Conservation (phyloP, 768 basidiomycete genomes). For the Antrodiella citrinella region DNA sequence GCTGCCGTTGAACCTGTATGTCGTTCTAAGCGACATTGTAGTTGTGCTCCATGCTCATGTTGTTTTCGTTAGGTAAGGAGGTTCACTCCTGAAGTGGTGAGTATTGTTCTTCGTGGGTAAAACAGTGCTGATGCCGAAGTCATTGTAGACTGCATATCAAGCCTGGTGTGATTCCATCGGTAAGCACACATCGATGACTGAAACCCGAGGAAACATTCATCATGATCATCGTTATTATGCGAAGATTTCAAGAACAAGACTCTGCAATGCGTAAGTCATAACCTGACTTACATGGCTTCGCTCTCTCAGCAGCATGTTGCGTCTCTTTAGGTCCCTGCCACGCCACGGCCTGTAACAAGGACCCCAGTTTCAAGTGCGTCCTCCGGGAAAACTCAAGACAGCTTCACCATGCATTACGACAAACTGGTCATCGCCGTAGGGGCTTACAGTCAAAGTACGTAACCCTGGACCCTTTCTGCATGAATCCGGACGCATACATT, state of each 20-base stretch:
- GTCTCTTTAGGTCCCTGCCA: conserved; percentile 61
- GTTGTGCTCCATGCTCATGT: not conserved
- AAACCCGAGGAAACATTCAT: no score
- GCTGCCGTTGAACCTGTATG: conserved; percentile 75
- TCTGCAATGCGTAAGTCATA: conserved; percentile 47
- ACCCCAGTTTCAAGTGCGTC: not conserved
- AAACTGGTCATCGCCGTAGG: conserved; percentile 82
- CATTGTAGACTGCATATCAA: conserved; percentile 49
- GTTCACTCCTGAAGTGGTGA: conserved; percentile 20
- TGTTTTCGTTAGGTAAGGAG: conserved; percentile 15
- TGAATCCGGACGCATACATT: not conserved
- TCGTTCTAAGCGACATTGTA: conserved; percentile 6
- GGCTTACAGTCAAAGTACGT: conserved; percentile 71
- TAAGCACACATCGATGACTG: no score
- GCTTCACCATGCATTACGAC: conserved; percentile 62
- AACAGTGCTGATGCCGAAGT: conserved; percentile 3
- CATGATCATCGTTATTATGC: no score
- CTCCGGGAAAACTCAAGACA: not conserved
- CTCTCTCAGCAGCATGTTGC: no score
- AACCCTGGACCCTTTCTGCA: no score
- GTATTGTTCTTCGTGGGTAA: conserved; percentile 2
- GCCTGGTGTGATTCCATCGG: conserved; percentile 75
- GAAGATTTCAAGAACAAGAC: conserved; percentile 54
- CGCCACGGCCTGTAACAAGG: conserved; percentile 29
- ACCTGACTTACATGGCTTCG: no score